A percentile compares a stretch with the other conserved stretches of the same genome.
phyloP scores from a whole-genome alignment of 495 filamentous ascomycete species.

The Acidiella bohemica region DNA sequence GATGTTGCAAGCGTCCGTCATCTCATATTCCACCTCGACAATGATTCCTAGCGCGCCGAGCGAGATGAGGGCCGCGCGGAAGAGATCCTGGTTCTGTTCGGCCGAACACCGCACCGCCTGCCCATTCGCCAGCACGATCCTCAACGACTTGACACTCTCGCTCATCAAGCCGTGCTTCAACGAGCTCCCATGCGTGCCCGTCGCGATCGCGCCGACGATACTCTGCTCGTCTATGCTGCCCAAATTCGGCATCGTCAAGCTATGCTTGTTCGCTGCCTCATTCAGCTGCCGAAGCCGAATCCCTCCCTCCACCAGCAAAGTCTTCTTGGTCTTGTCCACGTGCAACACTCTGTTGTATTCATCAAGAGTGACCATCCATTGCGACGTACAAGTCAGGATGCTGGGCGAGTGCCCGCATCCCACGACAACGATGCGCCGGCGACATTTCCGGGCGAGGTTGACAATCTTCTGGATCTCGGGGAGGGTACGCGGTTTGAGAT shows the following conservation, averaged over 20 bases:
- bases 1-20: conserved; percentile 62
- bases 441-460: conserved; percentile 64
- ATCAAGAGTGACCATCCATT: conserved; percentile 92
- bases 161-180: conserved; percentile 72
- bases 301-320: conserved; percentile 69
- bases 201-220: conserved; percentile 82
- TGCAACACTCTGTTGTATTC: conserved; percentile 57
- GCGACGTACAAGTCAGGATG: conserved; percentile 82
- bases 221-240: conserved; percentile 93
- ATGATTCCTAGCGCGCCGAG: conserved; percentile 85
- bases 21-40: conserved; percentile 72
- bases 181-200: conserved; percentile 84
- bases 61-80: conserved; percentile 75
- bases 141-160: conserved; percentile 54
- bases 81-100: conserved; percentile 58
- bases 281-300: conserved; percentile 66
- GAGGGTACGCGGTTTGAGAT: conserved; percentile 64
- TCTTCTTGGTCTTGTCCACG: conserved; percentile 46
- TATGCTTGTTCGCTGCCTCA: conserved; percentile 51
- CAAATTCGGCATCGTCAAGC: conserved; percentile 72
- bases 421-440: conserved; percentile 63
- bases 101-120: conserved; percentile 59
- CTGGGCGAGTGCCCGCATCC: conserved; percentile 87
- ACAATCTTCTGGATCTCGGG: conserved; percentile 73
- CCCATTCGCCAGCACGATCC: conserved; percentile 74